Conservation (phyloP, 2,329 filamentous ascomycete genomes). For the Dactylellina haptotyla region DNA sequence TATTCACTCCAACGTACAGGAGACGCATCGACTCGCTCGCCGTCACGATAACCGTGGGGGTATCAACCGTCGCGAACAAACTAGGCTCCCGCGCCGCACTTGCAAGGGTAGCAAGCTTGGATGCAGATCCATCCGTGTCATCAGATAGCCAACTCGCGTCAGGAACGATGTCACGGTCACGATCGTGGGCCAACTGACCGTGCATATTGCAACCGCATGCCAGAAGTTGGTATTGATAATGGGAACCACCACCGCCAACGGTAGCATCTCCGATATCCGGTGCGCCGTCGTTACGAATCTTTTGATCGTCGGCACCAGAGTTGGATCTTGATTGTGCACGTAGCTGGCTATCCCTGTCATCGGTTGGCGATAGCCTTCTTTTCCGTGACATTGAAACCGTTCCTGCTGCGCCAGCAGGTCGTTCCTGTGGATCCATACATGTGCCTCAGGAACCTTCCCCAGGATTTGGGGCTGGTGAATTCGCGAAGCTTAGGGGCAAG, state of each 20-base stretch:
- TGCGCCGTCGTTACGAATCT: neutral
- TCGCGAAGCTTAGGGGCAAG: neutral
- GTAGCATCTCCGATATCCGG: neutral
- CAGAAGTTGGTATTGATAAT: slow-evolving; percentile 1
- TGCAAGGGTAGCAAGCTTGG: neutral
- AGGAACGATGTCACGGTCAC: slow-evolving; percentile 5
- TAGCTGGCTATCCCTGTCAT: slow-evolving; percentile 7
- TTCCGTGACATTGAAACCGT: slow-evolving; percentile 24
- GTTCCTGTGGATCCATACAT: slow-evolving; percentile 29
- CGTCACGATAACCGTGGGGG: slow-evolving; percentile 31
- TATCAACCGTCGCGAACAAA: slow-evolving; percentile 37
- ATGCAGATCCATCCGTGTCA: slow-evolving; percentile 10
- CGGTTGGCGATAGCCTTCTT: slow-evolving; percentile 36
- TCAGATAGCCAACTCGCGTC: slow-evolving; percentile 1
- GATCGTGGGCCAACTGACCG: slow-evolving; percentile 15
- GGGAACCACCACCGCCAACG: neutral
- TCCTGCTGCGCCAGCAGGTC: slow-evolving; percentile 1
- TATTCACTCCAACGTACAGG: slow-evolving; percentile 34
- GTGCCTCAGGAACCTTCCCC: neutral
- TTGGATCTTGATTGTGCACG: neutral
- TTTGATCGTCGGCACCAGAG: neutral
- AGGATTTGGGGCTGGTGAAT: neutral
- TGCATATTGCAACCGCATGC: slow-evolving; percentile 36
- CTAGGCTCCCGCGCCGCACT: slow-evolving; percentile 28
- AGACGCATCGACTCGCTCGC: slow-evolving; percentile 27